Evolutionary conservation across 495 filamentous ascomycete genomes (phyloP).

Genomic region (Chaetomidium leptoderma): DNA sequence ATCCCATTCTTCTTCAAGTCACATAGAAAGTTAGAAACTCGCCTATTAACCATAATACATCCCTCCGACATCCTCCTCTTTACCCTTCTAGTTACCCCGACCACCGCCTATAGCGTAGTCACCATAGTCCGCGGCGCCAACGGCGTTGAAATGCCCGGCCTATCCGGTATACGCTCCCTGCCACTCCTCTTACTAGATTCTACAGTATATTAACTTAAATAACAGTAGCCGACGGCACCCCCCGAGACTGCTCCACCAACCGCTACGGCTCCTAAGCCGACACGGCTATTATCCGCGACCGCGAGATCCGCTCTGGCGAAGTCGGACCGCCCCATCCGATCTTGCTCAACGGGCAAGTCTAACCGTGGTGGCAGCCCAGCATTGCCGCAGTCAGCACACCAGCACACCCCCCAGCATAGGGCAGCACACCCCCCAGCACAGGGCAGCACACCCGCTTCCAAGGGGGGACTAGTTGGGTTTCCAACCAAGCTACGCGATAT

Average conservation of each 20-base stretch:
- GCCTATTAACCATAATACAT: constrained; percentile 27
- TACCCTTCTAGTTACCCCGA: constrained; percentile 26
- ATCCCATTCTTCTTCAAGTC: background rate
- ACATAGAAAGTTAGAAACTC: background rate
- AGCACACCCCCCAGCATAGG: too few relatives aligned
- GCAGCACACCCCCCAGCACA: too few relatives aligned
- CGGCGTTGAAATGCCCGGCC: constrained; percentile 51
- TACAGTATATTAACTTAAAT: constrained; percentile 9
- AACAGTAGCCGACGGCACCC: constrained; percentile 55
- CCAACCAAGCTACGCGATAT: too few relatives aligned
- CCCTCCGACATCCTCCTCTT: constrained; percentile 26
- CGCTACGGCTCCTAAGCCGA: constrained; percentile 48
- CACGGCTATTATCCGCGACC: constrained; percentile 53
- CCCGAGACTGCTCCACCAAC: constrained; percentile 52
- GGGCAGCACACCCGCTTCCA: too few relatives aligned
- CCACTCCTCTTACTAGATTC: too few relatives aligned
- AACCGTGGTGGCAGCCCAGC: too few relatives aligned
- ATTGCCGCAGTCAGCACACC: too few relatives aligned
- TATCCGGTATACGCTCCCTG: constrained; percentile 39
- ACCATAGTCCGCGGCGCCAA: constrained; percentile 52
- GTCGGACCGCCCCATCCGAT: constrained; percentile 50
- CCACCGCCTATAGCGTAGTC: constrained; percentile 47
- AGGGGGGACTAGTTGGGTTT: too few relatives aligned
- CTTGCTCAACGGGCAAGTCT: too few relatives aligned
- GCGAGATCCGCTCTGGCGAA: constrained; percentile 40